A percentile compares a stretch with the other conserved stretches of the same genome.
These are phyloP conservation scores for Epichloe gansuensis DNA, from an alignment of 2,329 filamentous ascomycete genomes.

Conservation along the genomic window DNA sequence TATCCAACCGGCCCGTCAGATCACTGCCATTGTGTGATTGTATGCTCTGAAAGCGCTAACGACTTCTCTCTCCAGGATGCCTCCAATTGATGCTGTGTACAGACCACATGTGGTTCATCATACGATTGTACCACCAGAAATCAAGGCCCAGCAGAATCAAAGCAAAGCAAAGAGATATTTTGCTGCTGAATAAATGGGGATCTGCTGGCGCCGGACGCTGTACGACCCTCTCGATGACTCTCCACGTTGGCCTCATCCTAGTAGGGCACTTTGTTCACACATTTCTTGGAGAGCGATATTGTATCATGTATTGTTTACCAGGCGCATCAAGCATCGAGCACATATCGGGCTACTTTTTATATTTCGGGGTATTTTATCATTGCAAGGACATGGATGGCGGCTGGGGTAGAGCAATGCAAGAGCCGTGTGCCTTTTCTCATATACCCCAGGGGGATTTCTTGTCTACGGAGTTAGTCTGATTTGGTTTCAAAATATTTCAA, in stretches of 20 bases:
- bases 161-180: constrained; percentile 62
- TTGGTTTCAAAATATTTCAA: neutral
- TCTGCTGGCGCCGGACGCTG: neutral
- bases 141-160: constrained; percentile 54
- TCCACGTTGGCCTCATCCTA: neutral
- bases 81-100: constrained; percentile 80
- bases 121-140: constrained; percentile 55
- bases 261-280: neutral
- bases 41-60: neutral
- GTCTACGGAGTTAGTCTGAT: neutral
- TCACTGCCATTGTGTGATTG: neutral
- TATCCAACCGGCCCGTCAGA: neutral
- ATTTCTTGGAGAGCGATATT: neutral
- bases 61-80: constrained; percentile 42
- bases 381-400: neutral
- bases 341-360: neutral
- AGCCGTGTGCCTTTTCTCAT: constrained; percentile 5
- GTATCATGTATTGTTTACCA: neutral
- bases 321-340: neutral
- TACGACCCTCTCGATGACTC: neutral
- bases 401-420: constrained; percentile 3
- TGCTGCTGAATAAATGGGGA: constrained; percentile 40
- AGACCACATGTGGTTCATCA: constrained; percentile 90
- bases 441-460: constrained; percentile 3
- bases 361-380: neutral